Evolutionary conservation across 352 stramenopile species (phyloP).

Genomic region (Blastocystis sp.): DNA sequence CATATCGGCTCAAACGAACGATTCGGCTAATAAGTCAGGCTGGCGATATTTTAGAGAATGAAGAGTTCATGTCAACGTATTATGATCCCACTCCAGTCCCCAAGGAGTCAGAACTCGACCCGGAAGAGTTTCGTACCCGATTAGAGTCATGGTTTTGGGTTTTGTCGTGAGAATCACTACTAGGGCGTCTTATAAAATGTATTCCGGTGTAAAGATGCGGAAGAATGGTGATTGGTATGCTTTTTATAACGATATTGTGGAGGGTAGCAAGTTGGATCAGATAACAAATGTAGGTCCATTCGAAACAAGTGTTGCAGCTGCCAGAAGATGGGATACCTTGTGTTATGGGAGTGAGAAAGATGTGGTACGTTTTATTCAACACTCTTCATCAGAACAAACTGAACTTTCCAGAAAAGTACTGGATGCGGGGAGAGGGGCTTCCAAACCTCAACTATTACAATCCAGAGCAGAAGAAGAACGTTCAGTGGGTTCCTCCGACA

Average conservation of each 20-base stretch:
- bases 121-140: constrained; percentile 2
- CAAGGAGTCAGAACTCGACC: background rate
- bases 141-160: background rate
- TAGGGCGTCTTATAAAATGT: constrained; percentile 52
- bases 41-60: background rate
- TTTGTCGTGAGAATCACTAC: background rate
- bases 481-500: constrained; percentile 17
- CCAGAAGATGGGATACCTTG: constrained; percentile 24
- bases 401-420: constrained; percentile 49
- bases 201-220: constrained; percentile 34
- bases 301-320: constrained; percentile 40
- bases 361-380: background rate
- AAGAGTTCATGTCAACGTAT: constrained; percentile 28
- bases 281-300: background rate
- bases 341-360: constrained; percentile 8
- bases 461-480: background rate
- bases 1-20: background rate
- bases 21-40: background rate
- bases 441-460: constrained; percentile 18
- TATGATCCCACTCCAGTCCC: background rate
- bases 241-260: background rate
- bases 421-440: background rate
- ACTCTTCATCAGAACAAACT: background rate
- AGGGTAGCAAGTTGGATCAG: background rate
- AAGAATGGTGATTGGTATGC: constrained; percentile 48